A percentile compares a stretch with the other conserved stretches of the same genome.
Conservation (phyloP, 768 basidiomycete genomes). For the Mycena leptocephala region DNA sequence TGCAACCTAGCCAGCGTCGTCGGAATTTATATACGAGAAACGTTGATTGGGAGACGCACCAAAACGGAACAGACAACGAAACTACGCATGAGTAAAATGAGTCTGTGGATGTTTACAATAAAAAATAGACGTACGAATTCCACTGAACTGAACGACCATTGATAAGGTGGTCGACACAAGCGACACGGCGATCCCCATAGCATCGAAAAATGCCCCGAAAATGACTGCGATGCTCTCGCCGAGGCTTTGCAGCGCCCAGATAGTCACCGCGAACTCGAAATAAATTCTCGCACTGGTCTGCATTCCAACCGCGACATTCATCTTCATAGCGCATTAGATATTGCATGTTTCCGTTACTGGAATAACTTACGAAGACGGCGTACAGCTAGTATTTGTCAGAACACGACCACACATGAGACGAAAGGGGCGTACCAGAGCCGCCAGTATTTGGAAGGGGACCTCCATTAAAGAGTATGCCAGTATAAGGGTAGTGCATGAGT, state of each 20-base stretch:
- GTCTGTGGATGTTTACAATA: too few relatives aligned
- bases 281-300: conserved; percentile 34
- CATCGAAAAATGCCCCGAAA: conserved; percentile 36
- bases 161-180: conserved; percentile 33
- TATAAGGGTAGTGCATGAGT: conserved; percentile 56
- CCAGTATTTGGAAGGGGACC: conserved; percentile 39
- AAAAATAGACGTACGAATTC: conserved; percentile 24
- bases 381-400: conserved; percentile 24
- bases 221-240: conserved; percentile 35
- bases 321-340: conserved; percentile 15
- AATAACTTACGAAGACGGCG: conserved; percentile 30
- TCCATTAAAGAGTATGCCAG: conserved; percentile 41
- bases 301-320: conserved; percentile 38
- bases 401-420: too few relatives aligned
- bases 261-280: conserved; percentile 33
- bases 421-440: conserved; percentile 27
- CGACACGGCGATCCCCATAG: conserved; percentile 34
- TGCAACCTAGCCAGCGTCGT: conserved; percentile 11
- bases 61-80: conserved; percentile 31
- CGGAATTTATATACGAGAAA: not conserved
- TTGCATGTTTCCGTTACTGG: not conserved
- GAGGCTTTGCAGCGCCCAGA: conserved; percentile 28
- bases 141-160: conserved; percentile 33
- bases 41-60: not conserved
- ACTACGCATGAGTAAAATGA: not conserved